phyloP scores from a whole-genome alignment of 1,284 basidiomycete genomes.

The Phaffia rhodozyma region DNA sequence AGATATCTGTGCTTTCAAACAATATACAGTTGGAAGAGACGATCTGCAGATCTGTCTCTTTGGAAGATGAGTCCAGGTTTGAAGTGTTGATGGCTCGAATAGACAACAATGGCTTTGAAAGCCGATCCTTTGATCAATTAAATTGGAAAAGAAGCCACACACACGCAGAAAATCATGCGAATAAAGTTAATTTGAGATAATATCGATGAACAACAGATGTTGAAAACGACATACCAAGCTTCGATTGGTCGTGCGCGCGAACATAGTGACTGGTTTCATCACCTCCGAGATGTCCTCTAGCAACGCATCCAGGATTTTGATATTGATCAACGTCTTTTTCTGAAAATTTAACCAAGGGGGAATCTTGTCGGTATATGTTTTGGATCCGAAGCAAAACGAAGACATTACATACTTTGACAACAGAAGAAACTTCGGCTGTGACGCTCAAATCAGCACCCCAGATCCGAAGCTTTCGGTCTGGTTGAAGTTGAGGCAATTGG shows the following conservation, averaged over 20 bases:
- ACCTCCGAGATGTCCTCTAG: conserved; percentile 37
- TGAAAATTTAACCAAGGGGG: no score
- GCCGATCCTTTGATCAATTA: conserved; percentile 18
- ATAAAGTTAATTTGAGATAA: background rate
- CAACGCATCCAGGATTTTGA: no score
- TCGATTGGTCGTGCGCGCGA: conserved; percentile 44
- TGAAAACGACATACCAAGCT: conserved; percentile 42
- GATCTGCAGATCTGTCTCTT: conserved; percentile 5
- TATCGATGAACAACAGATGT: conserved; percentile 34
- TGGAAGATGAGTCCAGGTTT: background rate
- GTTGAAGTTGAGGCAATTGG: no score
- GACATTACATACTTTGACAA: no score
- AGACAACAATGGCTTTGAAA: conserved; percentile 36
- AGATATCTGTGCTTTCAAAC: conserved; percentile 50
- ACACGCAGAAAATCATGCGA: background rate
- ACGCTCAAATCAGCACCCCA: no score
- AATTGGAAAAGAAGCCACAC: background rate
- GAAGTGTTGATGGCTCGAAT: background rate
- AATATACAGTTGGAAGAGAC: conserved; percentile 53
- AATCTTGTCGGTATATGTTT: no score
- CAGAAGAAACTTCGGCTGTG: no score
- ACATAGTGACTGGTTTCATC: conserved; percentile 36
- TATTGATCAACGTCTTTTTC: no score
- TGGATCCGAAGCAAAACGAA: no score
- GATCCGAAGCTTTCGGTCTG: no score